Evolutionary conservation across 352 stramenopile species (phyloP).

Genomic region (Globisporangium rhizosaccharum): DNA sequence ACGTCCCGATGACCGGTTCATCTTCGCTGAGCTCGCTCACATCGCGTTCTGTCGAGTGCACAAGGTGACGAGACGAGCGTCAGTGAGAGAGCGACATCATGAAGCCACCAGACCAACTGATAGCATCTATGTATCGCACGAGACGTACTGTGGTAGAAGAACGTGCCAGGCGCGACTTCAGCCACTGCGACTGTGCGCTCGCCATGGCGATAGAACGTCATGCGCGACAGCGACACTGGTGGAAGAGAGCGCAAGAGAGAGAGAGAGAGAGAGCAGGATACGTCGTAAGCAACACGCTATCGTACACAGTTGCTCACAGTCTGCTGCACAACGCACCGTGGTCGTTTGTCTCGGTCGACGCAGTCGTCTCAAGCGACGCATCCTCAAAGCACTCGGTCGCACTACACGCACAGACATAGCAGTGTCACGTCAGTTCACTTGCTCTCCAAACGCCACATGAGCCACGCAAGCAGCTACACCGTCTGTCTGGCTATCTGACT

Average conservation of each 20-base stretch:
- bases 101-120: neutral
- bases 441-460: neutral
- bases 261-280: neutral
- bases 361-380: conserved; percentile 5
- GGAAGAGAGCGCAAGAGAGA: neutral
- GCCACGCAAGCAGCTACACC: neutral
- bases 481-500: neutral
- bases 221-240: conserved; percentile 19
- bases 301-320: neutral
- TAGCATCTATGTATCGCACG: neutral
- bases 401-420: conserved; percentile 12
- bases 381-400: conserved; percentile 37
- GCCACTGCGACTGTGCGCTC: conserved; percentile 40
- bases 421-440: neutral
- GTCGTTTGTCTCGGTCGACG: conserved; percentile 19
- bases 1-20: conserved; percentile 61
- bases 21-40: conserved; percentile 48
- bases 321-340: conserved; percentile 16
- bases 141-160: conserved; percentile 54
- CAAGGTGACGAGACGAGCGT: neutral
- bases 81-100: too few relatives aligned
- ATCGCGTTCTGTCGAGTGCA: conserved; percentile 30
- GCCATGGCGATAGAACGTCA: conserved; percentile 32
- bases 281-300: neutral
- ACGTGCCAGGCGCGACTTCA: conserved; percentile 35